A percentile compares a stretch with the other conserved stretches of the same genome.
phyloP scores from a whole-genome alignment of 2,329 filamentous ascomycete genomes.

The Pseudocercospora eumusae region DNA sequence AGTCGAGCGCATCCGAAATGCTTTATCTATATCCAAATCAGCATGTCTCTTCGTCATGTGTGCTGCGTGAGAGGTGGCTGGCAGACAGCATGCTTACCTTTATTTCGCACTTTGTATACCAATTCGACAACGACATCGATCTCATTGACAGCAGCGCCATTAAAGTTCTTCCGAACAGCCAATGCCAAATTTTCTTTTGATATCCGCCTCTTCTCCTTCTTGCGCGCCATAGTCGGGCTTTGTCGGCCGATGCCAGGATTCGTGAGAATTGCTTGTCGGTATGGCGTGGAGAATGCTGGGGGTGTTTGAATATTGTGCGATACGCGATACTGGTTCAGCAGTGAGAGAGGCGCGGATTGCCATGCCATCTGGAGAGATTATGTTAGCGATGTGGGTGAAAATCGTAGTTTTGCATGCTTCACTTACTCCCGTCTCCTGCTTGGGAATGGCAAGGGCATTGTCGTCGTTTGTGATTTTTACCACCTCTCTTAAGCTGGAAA shows the following conservation, averaged over 20 bases:
- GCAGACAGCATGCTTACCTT: conserved; percentile 53
- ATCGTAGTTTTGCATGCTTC: neutral
- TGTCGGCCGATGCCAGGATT: conserved; percentile 61
- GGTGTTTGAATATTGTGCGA: conserved; percentile 71
- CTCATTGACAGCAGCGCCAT: conserved; percentile 74
- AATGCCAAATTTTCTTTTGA: conserved; percentile 71
- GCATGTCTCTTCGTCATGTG: neutral
- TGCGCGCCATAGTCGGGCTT: conserved; percentile 74
- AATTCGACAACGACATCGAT: conserved; percentile 81
- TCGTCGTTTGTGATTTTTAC: conserved; percentile 32
- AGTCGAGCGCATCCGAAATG: conserved; percentile 49
- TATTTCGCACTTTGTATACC: conserved; percentile 68
- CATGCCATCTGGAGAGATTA: conserved; percentile 57
- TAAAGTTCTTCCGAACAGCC: conserved; percentile 79
- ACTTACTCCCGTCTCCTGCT: conserved; percentile 23
- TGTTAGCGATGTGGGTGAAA: neutral
- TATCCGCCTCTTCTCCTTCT: conserved; percentile 64
- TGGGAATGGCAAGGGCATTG: conserved; percentile 18
- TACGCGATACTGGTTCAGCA: conserved; percentile 74
- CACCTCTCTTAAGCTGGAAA: conserved; percentile 34
- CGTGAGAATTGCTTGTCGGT: conserved; percentile 54
- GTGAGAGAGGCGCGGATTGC: conserved; percentile 65
- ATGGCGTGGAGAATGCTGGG: conserved; percentile 62
- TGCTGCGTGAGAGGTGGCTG: neutral
- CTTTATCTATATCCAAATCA: conserved; percentile 43